Base-by-base conservation (phyloP, 768 basidiomycete species). In the Naganishia friedmannii region DNA sequence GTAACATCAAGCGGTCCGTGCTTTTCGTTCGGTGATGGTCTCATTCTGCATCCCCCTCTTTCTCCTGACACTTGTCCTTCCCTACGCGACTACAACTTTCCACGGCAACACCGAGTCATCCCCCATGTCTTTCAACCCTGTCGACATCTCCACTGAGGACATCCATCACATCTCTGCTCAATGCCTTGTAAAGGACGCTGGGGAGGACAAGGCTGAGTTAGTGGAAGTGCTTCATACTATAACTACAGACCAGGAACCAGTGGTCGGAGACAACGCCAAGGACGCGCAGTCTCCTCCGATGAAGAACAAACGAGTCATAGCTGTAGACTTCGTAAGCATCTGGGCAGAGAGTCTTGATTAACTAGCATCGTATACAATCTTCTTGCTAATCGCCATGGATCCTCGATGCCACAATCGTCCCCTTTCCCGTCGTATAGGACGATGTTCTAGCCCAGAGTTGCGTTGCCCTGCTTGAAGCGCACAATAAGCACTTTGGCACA, bases 401-500 rank as follows among this genome's bases (percentile, higher is more conserved):
- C n/a, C 26, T 57, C 31, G 21, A 7, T 9, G 7, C n/a, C 17
- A 31, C 1, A 29, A 31, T 3, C 21, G 4, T 8, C 15, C 23
- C 42, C 1, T 51, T 23, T 12, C 0, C 15, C 17, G 13, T 42
- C 13, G 6, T 7, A 1, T 57, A 69, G 68, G 68, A 69, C 42
- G 68, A 69, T 46, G 68, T 69, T 5, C 68, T 69, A 10, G 56
- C 68, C 17, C 42, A 60, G 46, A 69, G 45, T 31, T 57, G 56
- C 29, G 53, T n/a, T 29, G 56, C 68, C 19, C 28, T 69, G 17
- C 45, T 32, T 17, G 31, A 58, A 19, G 55, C 45, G 8, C 68
- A 69, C 45, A 69, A 69, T 45, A 69, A 69, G 68, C 54, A 69
- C 45, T 69, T 37, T 29, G 39, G 31, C 31, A 69, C 68, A 5